Base-by-base conservation (phyloP, 2,329 filamentous ascomycete species). In the Pseudogymnoascus sp. region DNA sequence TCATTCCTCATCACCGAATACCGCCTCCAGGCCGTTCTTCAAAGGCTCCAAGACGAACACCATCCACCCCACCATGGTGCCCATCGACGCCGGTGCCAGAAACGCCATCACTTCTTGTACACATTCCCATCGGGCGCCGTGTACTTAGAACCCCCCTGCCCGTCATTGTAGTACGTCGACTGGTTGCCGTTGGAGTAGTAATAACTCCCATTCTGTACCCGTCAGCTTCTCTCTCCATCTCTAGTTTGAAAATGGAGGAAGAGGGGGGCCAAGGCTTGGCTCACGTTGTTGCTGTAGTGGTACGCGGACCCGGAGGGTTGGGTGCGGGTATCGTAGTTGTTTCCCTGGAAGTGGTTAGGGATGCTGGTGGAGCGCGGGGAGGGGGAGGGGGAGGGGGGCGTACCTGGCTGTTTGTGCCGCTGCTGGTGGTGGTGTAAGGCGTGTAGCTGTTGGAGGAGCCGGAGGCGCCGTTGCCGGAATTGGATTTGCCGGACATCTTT, bases 171-270 rank as follows among this genome's bases (percentile, higher is more conserved):
- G 77, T 90, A 90, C 40, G 83, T 87, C 70, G 83, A 88, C 13
- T 86, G 85, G 66, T 88, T 82, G 53, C 85, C 75, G 76, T 90
- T 90, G 72, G 81, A 83, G 76, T 90, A 90, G 77, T 90, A 89
- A 79, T 90, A 90, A 1, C 85, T 88, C 38, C 87, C 86, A 68
- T 46, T 89, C 71, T 21, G 81, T 83, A 23, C 37, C 3, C 2
- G 13, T 29, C n/a, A 56, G 44, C 21, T 11, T 23, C 23, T 6
- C 33, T 31, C 56, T 7, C n/a, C n/a, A n/a, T n/a, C n/a, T n/a
- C n/a, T n/a, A n/a, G n/a, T n/a, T n/a, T n/a, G n/a, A n/a, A n/a
- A n/a, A n/a, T n/a, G n/a, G n/a, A 33, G 10, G 13, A 65, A 61
- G 5, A 33, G 31, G 50, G 38, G 56, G 17, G 60, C 3, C 59